Percentiles rank a stretch among this genome's conserved stretches.
phyloP scores from a whole-genome alignment of 2,329 filamentous ascomycete genomes.

The Myriosclerotinia scirpicola region DNA sequence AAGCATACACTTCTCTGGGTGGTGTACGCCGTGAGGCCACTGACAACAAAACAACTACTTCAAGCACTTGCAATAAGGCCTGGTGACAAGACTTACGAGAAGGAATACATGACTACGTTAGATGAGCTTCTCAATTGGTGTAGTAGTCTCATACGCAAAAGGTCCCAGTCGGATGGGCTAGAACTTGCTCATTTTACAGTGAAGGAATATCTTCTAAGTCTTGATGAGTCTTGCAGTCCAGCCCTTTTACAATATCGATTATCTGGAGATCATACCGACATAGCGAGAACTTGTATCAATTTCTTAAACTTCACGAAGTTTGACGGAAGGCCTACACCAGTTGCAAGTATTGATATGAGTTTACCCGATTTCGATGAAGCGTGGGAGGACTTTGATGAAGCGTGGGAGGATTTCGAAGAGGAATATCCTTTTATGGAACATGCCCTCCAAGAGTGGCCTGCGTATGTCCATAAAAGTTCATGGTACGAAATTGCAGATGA shows the following conservation, averaged over 20 bases:
- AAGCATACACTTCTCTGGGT: slow-evolving; percentile 30
- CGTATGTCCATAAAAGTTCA: neutral
- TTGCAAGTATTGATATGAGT: neutral
- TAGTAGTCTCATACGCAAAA: slow-evolving; percentile 33
- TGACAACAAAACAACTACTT: slow-evolving; percentile 21
- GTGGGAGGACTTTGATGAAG: neutral
- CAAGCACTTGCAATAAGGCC: slow-evolving; percentile 29
- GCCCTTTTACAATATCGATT: slow-evolving; percentile 15
- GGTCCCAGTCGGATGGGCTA: slow-evolving; percentile 20
- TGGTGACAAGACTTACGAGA: slow-evolving; percentile 25
- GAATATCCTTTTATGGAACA: neutral
- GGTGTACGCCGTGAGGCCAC: neutral
- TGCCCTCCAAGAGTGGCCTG: rapidly evolving
- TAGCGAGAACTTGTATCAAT: neutral
- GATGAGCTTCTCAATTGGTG: slow-evolving; percentile 32
- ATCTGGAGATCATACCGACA: slow-evolving; percentile 2
- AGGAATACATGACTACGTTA: slow-evolving; percentile 28
- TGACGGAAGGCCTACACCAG: neutral
- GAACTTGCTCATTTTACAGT: slow-evolving; percentile 38
- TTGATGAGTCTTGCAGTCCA: slow-evolving; percentile 11
- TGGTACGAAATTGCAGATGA: neutral
- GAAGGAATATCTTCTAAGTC: slow-evolving; percentile 31
- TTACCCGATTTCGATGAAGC: neutral
- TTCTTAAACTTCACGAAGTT: neutral
- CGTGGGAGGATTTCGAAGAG: neutral